Evolutionary conservation across 768 basidiomycete genomes (phyloP).

Genomic region (Hirschioporus abietinus): DNA sequence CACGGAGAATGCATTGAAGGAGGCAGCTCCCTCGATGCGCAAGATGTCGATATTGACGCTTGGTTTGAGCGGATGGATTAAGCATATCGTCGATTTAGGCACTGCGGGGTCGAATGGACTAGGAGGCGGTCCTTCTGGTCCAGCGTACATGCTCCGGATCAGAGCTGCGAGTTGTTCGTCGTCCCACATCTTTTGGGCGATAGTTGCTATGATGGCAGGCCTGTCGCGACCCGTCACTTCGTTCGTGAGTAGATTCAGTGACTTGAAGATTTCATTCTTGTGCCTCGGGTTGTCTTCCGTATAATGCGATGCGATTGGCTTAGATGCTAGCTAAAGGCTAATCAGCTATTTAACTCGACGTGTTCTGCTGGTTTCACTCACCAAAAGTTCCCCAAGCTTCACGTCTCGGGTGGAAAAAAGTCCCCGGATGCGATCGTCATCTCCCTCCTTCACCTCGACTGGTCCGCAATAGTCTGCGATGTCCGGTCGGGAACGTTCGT

Average conservation of each 20-base stretch:
- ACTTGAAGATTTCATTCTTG: constrained; percentile 5
- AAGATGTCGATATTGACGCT: constrained; percentile 19
- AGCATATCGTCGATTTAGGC: background rate
- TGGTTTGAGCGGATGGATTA: constrained; percentile 8
- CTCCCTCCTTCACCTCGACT: constrained; percentile 17
- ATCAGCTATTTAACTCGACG: too few relatives aligned
- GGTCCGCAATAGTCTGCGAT: constrained; percentile 22
- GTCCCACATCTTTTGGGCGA: constrained; percentile 8
- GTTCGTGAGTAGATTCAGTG: constrained; percentile 8
- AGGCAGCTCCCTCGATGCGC: constrained; percentile 21
- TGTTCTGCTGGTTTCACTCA: constrained; percentile 8
- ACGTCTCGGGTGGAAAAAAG: constrained; percentile 19
- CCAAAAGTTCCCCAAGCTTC: constrained; percentile 22
- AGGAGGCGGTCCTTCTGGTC: constrained; percentile 17
- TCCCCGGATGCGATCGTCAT: constrained; percentile 13
- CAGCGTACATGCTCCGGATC: constrained; percentile 21
- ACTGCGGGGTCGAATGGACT: constrained; percentile 14
- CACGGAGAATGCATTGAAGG: constrained; percentile 19
- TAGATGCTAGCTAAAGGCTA: constrained; percentile 20
- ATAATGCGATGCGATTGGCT: constrained; percentile 21
- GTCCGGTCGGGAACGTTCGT: constrained; percentile 12
- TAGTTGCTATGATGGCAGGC: background rate
- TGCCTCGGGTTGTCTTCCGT: constrained; percentile 11
- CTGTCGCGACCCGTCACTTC: background rate
- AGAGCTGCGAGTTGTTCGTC: constrained; percentile 9